Evolutionary conservation across 306 rosid genomes (phyloP).

Genomic region (Erythrophleum fordii): DNA sequence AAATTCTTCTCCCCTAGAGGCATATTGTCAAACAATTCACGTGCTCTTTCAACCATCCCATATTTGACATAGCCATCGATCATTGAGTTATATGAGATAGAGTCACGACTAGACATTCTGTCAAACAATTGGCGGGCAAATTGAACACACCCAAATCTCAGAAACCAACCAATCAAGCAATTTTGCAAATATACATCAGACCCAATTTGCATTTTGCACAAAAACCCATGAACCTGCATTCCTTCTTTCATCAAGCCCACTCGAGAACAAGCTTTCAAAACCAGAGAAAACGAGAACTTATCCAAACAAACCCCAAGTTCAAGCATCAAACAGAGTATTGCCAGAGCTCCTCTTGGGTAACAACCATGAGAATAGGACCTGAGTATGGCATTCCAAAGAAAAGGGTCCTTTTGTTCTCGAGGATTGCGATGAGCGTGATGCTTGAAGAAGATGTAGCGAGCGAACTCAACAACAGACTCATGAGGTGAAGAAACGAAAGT

Average conservation of each 20-base stretch:
- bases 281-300: constrained; percentile 64
- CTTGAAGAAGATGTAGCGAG: constrained; percentile 68
- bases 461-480: constrained; percentile 60
- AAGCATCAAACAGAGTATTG: constrained; percentile 62
- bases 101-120: constrained; percentile 57
- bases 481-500: constrained; percentile 68
- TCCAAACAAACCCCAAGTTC: constrained; percentile 67
- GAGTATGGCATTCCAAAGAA: constrained; percentile 77
- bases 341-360: constrained; percentile 60
- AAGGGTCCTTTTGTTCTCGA: constrained; percentile 54
- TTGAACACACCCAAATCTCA: constrained; percentile 57
- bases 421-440: constrained; percentile 47
- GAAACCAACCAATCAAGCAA: constrained; percentile 57
- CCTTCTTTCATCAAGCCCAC: constrained; percentile 66
- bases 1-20: constrained; percentile 54
- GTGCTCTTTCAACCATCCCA: constrained; percentile 57
- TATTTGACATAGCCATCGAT: constrained; percentile 68
- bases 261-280: constrained; percentile 72
- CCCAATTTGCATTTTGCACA: constrained; percentile 58
- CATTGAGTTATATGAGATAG: constrained; percentile 79
- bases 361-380: constrained; percentile 79
- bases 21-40: constrained; percentile 65
- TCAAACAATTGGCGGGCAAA: constrained; percentile 62
- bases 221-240: constrained; percentile 69
- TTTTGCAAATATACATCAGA: constrained; percentile 65